A percentile compares a stretch with the other conserved stretches of the same genome.
phyloP scores from a whole-genome alignment of 495 filamentous ascomycete genomes.

The Tetracladium marchalianum region DNA sequence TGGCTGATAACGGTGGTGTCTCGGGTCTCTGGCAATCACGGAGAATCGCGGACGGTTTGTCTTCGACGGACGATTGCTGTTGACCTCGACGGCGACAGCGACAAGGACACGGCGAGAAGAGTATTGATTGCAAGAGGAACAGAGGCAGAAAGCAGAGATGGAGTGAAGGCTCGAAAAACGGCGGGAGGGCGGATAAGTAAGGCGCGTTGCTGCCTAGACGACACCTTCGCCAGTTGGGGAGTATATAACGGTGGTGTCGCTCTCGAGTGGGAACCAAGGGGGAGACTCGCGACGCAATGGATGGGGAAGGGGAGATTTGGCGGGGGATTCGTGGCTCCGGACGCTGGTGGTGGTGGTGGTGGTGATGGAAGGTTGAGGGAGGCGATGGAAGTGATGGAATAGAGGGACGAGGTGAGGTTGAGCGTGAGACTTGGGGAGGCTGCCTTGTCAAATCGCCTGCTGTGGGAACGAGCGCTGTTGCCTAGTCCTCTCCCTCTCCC shows the following conservation, averaged over 20 bases:
- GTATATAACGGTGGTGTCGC: constrained; percentile 9
- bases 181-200: constrained; percentile 7
- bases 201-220: constrained; percentile 16
- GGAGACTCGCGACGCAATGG: constrained; percentile 21
- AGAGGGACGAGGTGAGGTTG: too few relatives aligned
- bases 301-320: constrained; percentile 18
- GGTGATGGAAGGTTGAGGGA: too few relatives aligned
- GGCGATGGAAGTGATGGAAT: too few relatives aligned
- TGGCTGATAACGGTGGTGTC: background rate
- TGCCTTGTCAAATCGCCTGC: too few relatives aligned
- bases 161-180: background rate
- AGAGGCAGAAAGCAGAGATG: constrained; percentile 1
- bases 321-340: background rate
- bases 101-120: background rate
- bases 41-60: background rate
- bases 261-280: constrained; percentile 21
- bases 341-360: too few relatives aligned
- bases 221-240: background rate
- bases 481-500: too few relatives aligned
- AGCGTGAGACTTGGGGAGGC: too few relatives aligned
- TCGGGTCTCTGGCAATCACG: background rate
- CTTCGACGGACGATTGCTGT: too few relatives aligned
- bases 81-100: background rate
- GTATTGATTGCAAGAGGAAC: constrained; percentile 1
- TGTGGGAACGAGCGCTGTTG: too few relatives aligned